A percentile compares a stretch with the other conserved stretches of the same genome.
Evolutionary conservation across 2,329 filamentous ascomycete genomes (phyloP).

Genomic region (Ophiostoma perfectum): DNA sequence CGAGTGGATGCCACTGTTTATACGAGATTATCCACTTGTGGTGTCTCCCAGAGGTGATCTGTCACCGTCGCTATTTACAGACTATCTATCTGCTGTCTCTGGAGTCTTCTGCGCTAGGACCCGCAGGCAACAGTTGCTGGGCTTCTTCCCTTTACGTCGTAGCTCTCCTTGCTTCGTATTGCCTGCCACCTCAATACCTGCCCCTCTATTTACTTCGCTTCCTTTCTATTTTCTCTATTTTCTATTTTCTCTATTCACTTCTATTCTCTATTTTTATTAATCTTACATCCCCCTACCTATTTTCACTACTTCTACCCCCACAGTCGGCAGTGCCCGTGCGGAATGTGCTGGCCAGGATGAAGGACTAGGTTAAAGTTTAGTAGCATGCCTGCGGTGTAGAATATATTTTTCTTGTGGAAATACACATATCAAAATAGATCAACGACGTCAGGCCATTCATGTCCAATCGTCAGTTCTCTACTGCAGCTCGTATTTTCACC

Average conservation of each 20-base stretch:
- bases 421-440: background rate
- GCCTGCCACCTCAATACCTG: conserved; percentile 4
- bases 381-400: conserved; percentile 1
- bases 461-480: background rate
- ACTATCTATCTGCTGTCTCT: background rate
- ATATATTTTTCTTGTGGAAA: background rate
- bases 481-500: conserved; percentile 5
- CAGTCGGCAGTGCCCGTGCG: background rate
- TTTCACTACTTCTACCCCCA: background rate
- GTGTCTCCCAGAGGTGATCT: conserved; percentile 2
- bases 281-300: no score
- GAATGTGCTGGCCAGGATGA: background rate
- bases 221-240: background rate
- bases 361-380: background rate
- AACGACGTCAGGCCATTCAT: conserved; percentile 1
- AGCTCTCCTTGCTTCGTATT: conserved; percentile 2
- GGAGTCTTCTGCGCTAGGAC: background rate
- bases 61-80: conserved; percentile 1
- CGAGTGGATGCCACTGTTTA: background rate
- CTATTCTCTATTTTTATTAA: background rate
- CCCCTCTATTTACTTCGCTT: conserved; percentile 11
- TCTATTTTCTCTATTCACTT: background rate
- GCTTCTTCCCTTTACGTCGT: conserved; percentile 9
- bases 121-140: conserved; percentile 1
- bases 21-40: conserved; percentile 12